Percentiles rank a stretch among this genome's conserved stretches.
Conservation (phyloP, 2,329 filamentous ascomycete species). For the Mycosphaerella sp. region DNA sequence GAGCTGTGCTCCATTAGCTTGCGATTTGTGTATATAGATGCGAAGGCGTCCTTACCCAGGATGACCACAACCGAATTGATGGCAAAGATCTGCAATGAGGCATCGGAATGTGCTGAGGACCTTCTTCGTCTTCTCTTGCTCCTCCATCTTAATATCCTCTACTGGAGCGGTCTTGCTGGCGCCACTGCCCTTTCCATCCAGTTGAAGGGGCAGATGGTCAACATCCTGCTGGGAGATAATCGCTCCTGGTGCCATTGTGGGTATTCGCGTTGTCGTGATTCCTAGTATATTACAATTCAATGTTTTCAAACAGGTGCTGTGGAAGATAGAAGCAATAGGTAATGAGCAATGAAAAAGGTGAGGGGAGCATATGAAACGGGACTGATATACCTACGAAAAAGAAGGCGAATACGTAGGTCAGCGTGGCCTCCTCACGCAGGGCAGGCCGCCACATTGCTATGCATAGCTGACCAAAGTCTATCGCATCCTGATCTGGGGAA, state of each 20-base stretch:
- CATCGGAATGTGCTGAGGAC: slow-evolving; percentile 56
- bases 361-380: background rate
- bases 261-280: background rate
- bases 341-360: slow-evolving; percentile 4
- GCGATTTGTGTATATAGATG: background rate
- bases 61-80: slow-evolving; percentile 64
- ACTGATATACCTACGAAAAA: slow-evolving; percentile 3
- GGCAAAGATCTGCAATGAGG: slow-evolving; percentile 61
- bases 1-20: slow-evolving; percentile 33
- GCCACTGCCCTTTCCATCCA: slow-evolving; percentile 23
- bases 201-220: slow-evolving; percentile 25
- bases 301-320: background rate
- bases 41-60: slow-evolving; percentile 48
- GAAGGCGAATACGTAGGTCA: slow-evolving; percentile 18
- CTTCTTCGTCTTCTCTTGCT: slow-evolving; percentile 36
- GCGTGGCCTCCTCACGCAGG: slow-evolving; percentile 7
- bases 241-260: slow-evolving; percentile 26
- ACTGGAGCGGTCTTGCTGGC: slow-evolving; percentile 7
- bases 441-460: background rate
- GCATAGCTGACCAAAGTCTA: slow-evolving; percentile 16
- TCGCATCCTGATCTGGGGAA: slow-evolving; percentile 12
- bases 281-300: background rate
- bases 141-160: slow-evolving; percentile 27
- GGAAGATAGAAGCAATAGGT: background rate
- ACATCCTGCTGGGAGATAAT: slow-evolving; percentile 21